Base-by-base conservation (phyloP, 2,329 filamentous ascomycete genomes). In the Byssoonygena ceratinophila region DNA sequence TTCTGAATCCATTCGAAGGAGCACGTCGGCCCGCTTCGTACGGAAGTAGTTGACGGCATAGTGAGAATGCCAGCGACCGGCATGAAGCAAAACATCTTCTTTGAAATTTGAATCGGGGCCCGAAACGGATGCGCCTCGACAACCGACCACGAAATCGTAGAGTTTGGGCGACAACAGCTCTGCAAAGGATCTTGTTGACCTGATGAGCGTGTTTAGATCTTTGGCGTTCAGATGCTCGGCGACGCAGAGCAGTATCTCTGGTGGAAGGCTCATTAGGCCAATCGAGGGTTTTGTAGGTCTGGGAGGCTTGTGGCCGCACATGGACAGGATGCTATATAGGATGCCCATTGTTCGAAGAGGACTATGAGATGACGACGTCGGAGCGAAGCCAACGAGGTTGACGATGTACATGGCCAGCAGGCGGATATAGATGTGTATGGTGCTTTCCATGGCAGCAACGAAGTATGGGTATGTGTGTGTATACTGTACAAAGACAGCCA, bases 11-110 rank as follows among this genome's bases (percentile, higher is more conserved):
- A 20, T 45, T 8, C 40, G 49, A 2, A 51, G 18, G 4, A 51
- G 39, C 7, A 45, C 31, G 22, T 51, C 49, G 31, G 40, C 23
- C 3, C 49, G 39, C 16, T 51, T 51, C 18, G 41, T 45, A 8
- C 49, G 39, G 27, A 51, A 51, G 41, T 51, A 51, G 31, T 51
- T 27, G 41, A 51, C 14, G 6, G 32, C 40, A 45, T 51, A 51
- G 7, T 12, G 27, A 6, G 49, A 51, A 23, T 51, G 39, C 49
- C 49, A 51, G 29, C 49, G 40, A 12, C 49, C 49, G 6, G 49
- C 49, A 14, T 51, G 32, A 1, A 29, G 4, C 8, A 51, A 20
- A 11, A 29, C 39, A 34, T 36, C 31, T 18, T 37, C 14, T 14
- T 36, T 51, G 49, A 51, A 51, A 27, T 20, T 32, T 12, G 40